Conservation (phyloP, 2,329 filamentous ascomycete genomes). For the Cytospora piceicola region DNA sequence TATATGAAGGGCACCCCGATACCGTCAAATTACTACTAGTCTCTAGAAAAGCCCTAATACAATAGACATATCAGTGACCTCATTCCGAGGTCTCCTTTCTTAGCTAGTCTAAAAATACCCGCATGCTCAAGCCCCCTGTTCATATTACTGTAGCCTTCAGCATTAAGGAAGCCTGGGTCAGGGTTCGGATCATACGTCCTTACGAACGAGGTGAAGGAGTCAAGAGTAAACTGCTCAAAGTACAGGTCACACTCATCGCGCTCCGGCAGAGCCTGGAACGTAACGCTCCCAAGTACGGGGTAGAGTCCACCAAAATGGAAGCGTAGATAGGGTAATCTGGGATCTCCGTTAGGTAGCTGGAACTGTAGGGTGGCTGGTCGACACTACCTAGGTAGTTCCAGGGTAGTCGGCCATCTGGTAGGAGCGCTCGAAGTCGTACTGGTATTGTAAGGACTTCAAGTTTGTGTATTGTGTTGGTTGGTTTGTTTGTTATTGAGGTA, state of each 20-base stretch:
- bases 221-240: slow-evolving; percentile 46
- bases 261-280: slow-evolving; percentile 45
- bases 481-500: no score
- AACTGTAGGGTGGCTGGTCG: slow-evolving; percentile 47
- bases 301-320: slow-evolving; percentile 61
- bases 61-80: slow-evolving; percentile 52
- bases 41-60: slow-evolving; percentile 47
- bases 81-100: slow-evolving; percentile 45
- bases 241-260: slow-evolving; percentile 50
- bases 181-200: slow-evolving; percentile 56
- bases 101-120: slow-evolving; percentile 43
- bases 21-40: slow-evolving; percentile 54
- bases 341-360: slow-evolving; percentile 46
- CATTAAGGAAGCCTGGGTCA: slow-evolving; percentile 46
- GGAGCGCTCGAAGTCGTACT: slow-evolving; percentile 63
- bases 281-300: slow-evolving; percentile 58
- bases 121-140: slow-evolving; percentile 34
- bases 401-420: slow-evolving; percentile 59
- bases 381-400: slow-evolving; percentile 52
- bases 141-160: slow-evolving; percentile 45
- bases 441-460: no score
- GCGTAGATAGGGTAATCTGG: slow-evolving; percentile 51
- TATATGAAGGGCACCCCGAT: slow-evolving; percentile 51
- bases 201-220: slow-evolving; percentile 57
- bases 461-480: no score